Evolutionary conservation across 2,329 filamentous ascomycete genomes (phyloP).

Genomic region (Epichloe hybrida): DNA sequence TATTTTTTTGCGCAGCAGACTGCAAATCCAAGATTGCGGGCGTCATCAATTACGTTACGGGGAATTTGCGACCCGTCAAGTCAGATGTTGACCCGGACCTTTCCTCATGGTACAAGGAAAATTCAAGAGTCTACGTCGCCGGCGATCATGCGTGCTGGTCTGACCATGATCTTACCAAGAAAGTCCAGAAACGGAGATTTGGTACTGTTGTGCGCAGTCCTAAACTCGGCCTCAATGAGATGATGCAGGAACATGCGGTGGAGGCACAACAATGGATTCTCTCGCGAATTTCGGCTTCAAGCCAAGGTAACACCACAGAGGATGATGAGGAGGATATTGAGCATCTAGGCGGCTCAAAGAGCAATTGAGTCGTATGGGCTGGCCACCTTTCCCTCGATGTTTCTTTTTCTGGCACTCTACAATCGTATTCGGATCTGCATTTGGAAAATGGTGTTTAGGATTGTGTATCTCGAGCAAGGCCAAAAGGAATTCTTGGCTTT

Average conservation of each 20-base stretch:
- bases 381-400: neutral
- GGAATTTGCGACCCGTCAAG: conserved; percentile 62
- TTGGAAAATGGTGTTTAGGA: neutral
- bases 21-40: conserved; percentile 56
- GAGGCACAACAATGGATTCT: conserved; percentile 41
- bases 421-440: neutral
- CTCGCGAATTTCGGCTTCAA: conserved; percentile 20
- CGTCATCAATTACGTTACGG: conserved; percentile 73
- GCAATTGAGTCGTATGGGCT: neutral
- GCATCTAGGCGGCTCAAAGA: neutral
- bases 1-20: conserved; percentile 21
- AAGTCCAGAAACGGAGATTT: conserved; percentile 47
- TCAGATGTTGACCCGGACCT: conserved; percentile 64
- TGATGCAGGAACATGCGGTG: conserved; percentile 41
- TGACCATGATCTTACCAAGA: conserved; percentile 44
- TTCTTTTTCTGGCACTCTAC: neutral
- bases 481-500: neutral
- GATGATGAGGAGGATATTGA: conserved; percentile 23
- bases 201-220: conserved; percentile 42
- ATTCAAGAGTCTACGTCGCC: conserved; percentile 69
- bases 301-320: conserved; percentile 33
- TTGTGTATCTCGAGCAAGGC: neutral
- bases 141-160: conserved; percentile 64
- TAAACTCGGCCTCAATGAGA: conserved; percentile 34
- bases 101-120: conserved; percentile 69